phyloP scores from a whole-genome alignment of 2,329 filamentous ascomycete species.

The Monosporascus ibericus region DNA sequence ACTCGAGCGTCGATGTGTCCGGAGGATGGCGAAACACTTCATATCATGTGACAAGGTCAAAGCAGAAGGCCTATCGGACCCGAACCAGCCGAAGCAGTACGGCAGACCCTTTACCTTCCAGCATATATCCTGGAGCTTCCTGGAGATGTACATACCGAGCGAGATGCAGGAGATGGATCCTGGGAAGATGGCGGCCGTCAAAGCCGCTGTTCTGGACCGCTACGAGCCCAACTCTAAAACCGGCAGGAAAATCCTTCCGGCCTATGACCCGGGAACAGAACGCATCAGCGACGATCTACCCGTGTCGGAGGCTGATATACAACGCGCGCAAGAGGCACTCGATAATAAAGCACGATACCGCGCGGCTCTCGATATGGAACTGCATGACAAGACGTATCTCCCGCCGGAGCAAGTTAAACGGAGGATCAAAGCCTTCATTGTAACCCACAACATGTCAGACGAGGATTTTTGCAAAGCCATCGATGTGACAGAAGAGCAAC shows the following conservation, averaged over 20 bases:
- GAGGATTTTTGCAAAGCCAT: conserved; percentile 5
- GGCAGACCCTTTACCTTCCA: conserved; percentile 8
- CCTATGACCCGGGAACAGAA: conserved; percentile 1
- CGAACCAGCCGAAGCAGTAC: conserved; percentile 4
- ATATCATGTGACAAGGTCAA: background rate
- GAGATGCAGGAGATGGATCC: conserved; percentile 8
- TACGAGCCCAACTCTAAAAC: conserved; percentile 8
- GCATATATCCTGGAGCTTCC: conserved; percentile 4
- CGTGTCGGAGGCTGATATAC: conserved; percentile 4
- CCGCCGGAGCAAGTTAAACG: conserved; percentile 8
- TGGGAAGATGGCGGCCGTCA: conserved; percentile 3
- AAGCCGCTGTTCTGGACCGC: conserved; percentile 8
- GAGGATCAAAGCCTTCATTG: conserved; percentile 7
- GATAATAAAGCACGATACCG: conserved; percentile 1
- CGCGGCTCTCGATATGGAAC: background rate
- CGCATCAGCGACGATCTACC: conserved; percentile 5
- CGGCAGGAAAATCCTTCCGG: conserved; percentile 3
- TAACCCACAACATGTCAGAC: conserved; percentile 3
- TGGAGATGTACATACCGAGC: background rate
- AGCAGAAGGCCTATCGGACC: background rate
- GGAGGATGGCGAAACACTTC: background rate
- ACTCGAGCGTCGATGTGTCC: conserved; percentile 4
- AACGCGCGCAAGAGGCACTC: conserved; percentile 4
- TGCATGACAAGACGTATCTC: background rate
- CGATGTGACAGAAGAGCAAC: conserved; percentile 3